phyloP scores from a whole-genome alignment of 2,329 filamentous ascomycete species.

The Colletotrichum abscissum region DNA sequence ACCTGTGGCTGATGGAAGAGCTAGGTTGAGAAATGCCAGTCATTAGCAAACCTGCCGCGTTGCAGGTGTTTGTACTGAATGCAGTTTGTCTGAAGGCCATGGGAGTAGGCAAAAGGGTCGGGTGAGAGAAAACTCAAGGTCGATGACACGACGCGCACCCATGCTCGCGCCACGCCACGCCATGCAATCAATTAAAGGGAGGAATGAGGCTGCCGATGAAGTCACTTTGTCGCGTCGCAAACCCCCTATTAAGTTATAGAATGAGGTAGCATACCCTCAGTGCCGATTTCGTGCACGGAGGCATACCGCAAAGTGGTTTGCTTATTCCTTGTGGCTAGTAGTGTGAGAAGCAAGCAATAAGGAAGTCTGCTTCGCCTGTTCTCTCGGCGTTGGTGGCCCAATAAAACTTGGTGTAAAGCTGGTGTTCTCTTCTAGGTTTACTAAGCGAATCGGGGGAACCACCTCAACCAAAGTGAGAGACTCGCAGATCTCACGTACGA shows the following conservation, averaged over 20 bases:
- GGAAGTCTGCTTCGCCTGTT: constrained; percentile 1
- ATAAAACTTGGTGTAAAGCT: no score
- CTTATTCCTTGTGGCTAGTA: not conserved
- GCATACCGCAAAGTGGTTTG: not conserved
- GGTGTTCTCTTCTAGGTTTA: not conserved
- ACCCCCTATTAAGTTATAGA: not conserved
- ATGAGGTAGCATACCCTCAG: not conserved
- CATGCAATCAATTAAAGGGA: constrained; percentile 23
- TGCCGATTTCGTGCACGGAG: not conserved
- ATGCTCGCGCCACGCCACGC: not conserved
- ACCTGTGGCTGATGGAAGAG: not conserved
- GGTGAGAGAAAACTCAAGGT: not conserved
- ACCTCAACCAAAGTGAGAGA: not conserved
- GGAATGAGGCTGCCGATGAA: not conserved
- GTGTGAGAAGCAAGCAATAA: not conserved
- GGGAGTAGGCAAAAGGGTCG: not conserved
- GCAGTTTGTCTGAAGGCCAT: not conserved
- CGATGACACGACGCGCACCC: not conserved
- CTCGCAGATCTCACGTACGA: constrained; percentile 6
- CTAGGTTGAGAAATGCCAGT: not conserved
- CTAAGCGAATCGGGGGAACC: not conserved
- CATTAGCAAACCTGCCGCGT: not conserved
- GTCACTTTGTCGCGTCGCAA: not conserved
- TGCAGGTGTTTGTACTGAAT: not conserved
- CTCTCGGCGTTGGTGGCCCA: not conserved